Percentiles rank a stretch among this genome's conserved stretches.
Evolutionary conservation across 2,329 filamentous ascomycete genomes (phyloP).

Genomic region (Aspergillus sergii): DNA sequence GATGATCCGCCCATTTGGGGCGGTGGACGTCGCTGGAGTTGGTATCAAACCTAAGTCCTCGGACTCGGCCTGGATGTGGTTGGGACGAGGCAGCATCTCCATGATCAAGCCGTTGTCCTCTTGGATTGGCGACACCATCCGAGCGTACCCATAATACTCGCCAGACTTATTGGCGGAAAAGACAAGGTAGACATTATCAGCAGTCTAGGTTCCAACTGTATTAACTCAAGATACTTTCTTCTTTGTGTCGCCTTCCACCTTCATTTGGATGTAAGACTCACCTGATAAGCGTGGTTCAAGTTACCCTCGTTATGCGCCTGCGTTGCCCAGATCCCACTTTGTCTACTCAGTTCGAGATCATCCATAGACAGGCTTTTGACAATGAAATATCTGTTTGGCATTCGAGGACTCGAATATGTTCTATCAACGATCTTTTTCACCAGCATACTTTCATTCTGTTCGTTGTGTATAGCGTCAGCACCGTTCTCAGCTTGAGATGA

Average conservation of each 20-base stretch:
- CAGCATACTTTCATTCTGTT: not conserved
- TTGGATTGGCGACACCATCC: constrained; percentile 83
- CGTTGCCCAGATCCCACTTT: constrained; percentile 88
- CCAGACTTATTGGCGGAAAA: constrained; percentile 98
- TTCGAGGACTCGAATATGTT: constrained; percentile 29
- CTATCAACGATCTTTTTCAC: constrained; percentile 5
- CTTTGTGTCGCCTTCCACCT: not conserved
- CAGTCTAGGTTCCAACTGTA: constrained; percentile 53
- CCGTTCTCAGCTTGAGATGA: constrained; percentile 39
- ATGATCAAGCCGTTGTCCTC: constrained; percentile 72
- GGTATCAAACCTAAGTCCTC: constrained; percentile 78
- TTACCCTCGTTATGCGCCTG: constrained; percentile 89
- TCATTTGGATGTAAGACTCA: constrained; percentile 41
- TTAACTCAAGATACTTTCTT: not conserved
- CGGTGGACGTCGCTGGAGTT: constrained; percentile 75
- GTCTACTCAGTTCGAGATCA: constrained; percentile 85
- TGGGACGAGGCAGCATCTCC: constrained; percentile 68
- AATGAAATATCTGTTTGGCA: constrained; percentile 81
- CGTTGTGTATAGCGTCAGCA: constrained; percentile 5
- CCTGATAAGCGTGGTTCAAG: constrained; percentile 81
- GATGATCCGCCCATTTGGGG: constrained; percentile 83
- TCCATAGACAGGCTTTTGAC: constrained; percentile 91
- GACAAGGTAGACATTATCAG: constrained; percentile 84
- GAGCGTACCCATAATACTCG: constrained; percentile 93
- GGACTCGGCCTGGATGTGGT: constrained; percentile 56